Conservation (phyloP, 176 grass and related monocot genomes). For the Cymbopogon citratus region DNA sequence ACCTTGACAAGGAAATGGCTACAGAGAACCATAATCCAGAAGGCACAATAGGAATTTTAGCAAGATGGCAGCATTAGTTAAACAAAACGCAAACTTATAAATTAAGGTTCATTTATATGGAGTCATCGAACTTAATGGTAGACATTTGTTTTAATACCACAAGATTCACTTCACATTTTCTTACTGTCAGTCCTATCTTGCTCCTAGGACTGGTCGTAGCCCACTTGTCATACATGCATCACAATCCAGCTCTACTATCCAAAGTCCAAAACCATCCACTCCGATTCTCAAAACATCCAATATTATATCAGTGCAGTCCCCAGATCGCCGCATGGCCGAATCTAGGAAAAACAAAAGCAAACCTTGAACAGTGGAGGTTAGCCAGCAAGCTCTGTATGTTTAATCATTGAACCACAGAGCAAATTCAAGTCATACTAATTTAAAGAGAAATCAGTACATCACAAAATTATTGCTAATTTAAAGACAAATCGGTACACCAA, state of each 20-base stretch:
- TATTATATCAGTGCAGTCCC: constrained; percentile 41
- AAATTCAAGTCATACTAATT: constrained; percentile 9
- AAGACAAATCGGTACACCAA: background rate
- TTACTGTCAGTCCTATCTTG: constrained; percentile 51
- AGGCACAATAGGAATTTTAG: background rate
- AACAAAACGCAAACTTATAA: background rate
- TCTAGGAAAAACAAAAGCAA: constrained; percentile 60
- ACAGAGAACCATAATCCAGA: background rate
- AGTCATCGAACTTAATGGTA: constrained; percentile 3
- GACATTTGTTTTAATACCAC: constrained; percentile 17
- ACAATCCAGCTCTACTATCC: constrained; percentile 55
- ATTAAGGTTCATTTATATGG: background rate
- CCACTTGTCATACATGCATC: constrained; percentile 37
- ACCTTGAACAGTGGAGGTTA: constrained; percentile 41
- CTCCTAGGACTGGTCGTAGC: constrained; percentile 42
- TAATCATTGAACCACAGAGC: constrained; percentile 9
- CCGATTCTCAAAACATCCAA: constrained; percentile 36
- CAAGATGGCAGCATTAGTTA: constrained; percentile 4
- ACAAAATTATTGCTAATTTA: background rate
- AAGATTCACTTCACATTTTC: constrained; percentile 35
- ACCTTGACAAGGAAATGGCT: background rate
- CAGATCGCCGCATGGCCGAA: constrained; percentile 45
- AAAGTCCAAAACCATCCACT: constrained; percentile 46
- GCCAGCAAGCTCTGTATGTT: constrained; percentile 20
- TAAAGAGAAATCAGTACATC: background rate